Percentiles rank a stretch among this genome's conserved stretches.
phyloP scores from a whole-genome alignment of 805 yeast genomes.

The Wickerhamiella azymoides region DNA sequence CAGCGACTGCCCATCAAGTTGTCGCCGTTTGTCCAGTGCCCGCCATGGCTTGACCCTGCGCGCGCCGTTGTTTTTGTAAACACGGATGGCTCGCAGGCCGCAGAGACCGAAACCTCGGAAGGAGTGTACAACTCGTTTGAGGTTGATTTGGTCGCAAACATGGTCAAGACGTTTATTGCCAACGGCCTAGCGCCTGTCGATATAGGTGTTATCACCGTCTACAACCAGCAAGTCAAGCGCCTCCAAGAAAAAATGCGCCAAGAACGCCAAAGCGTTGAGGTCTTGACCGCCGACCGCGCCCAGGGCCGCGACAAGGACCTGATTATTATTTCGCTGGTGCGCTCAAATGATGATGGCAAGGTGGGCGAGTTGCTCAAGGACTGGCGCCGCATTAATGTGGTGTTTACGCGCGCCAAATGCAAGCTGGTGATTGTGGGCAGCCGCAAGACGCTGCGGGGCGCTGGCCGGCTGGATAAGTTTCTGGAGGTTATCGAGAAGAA shows the following conservation, averaged over 20 bases:
- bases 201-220: constrained; percentile 83
- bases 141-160: constrained; percentile 46
- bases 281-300: constrained; percentile 85
- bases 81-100: constrained; percentile 49
- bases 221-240: constrained; percentile 62
- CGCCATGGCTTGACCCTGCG: constrained; percentile 34
- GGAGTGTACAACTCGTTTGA: constrained; percentile 63
- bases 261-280: constrained; percentile 35
- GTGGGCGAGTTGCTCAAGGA: constrained; percentile 75
- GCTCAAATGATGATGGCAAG: constrained; percentile 51
- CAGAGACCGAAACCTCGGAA: constrained; percentile 37
- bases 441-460: constrained; percentile 39
- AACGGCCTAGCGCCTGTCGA: constrained; percentile 37
- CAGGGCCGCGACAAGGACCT: constrained; percentile 95
- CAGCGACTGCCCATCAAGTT: constrained; percentile 36
- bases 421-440: constrained; percentile 81
- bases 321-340: constrained; percentile 74
- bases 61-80: constrained; percentile 61
- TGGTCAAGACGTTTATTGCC: constrained; percentile 31
- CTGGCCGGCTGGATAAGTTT: constrained; percentile 43
- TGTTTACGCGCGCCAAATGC: constrained; percentile 78
- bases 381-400: constrained; percentile 88
- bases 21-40: not conserved
- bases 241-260: constrained; percentile 25
- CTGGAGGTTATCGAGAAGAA: constrained; percentile 40